Evolutionary conservation across 2,329 filamentous ascomycete species (phyloP).

Genomic region (Davidsoniella virescens): DNA sequence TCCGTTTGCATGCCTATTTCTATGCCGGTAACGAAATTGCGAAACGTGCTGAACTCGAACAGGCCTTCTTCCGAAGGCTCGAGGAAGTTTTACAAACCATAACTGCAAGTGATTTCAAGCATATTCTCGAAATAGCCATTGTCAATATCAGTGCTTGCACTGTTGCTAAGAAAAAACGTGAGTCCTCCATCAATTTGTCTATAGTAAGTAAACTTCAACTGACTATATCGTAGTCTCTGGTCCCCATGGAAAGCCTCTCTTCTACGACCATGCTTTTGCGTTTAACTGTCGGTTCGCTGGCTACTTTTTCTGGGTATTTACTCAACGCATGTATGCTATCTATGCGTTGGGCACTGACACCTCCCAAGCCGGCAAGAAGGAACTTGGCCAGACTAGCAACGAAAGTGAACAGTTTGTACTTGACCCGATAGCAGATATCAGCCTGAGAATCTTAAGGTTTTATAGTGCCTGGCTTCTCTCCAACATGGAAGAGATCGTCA

Average conservation of each 20-base stretch:
- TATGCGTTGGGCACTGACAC: slow-evolving; percentile 5
- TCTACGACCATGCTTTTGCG: slow-evolving; percentile 6
- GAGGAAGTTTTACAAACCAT: slow-evolving; percentile 20
- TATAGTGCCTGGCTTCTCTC: slow-evolving; percentile 14
- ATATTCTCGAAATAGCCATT: slow-evolving; percentile 41
- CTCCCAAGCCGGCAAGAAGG: not conserved
- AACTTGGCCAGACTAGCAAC: slow-evolving; percentile 25
- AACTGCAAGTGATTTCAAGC: not conserved
- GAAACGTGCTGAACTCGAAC: slow-evolving; percentile 66
- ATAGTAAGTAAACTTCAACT: not conserved
- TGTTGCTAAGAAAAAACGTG: slow-evolving; percentile 36
- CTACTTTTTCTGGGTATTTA: slow-evolving; percentile 8
- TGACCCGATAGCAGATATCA: slow-evolving; percentile 6
- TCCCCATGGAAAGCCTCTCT: slow-evolving; percentile 15
- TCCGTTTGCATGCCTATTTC: slow-evolving; percentile 71
- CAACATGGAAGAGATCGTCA: slow-evolving; percentile 6
- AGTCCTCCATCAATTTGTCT: not conserved
- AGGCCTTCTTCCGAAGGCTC: slow-evolving; percentile 67
- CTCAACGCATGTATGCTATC: slow-evolving; percentile 6
- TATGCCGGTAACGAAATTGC: slow-evolving; percentile 61
- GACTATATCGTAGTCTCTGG: slow-evolving; percentile 26
- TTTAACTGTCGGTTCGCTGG: slow-evolving; percentile 10
- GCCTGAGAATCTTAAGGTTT: slow-evolving; percentile 12
- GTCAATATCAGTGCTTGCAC: slow-evolving; percentile 77
- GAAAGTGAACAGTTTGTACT: not conserved